Evolutionary conservation across 1,284 basidiomycete genomes (phyloP), one percentile per base, ranked within the genome.

Genomic region (Ustilago trichophora): DNA sequence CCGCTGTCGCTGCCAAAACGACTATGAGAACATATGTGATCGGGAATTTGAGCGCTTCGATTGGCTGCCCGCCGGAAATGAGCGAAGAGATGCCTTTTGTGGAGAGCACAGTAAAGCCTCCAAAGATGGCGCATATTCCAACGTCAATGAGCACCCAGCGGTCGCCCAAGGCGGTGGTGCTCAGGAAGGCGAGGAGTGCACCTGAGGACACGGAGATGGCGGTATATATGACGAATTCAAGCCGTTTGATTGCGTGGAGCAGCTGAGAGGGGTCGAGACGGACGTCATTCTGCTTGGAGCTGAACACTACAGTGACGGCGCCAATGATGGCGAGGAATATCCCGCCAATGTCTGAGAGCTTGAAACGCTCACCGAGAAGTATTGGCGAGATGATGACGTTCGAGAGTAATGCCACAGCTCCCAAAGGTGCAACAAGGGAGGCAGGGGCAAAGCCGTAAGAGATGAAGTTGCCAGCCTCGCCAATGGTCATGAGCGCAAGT

Each of bases 371-470:
- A 22, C 57, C 36, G 2, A 96, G 85, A 74, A 98, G 87, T 2
- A 94, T 78, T 9, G 95, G 95, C 0, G 95, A 92, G 69, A 98
- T 93, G 41, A 94, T 85, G 77, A 93, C 96, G 81, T 98, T 98
- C 15, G 94, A 92, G 50, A 98, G 89, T 9, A 98, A 85, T 2
- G 95, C 83, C 1, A 80, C 79, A 26, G 92, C 94, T 26, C 94
- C 93, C 7, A 98, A 85, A 16, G 94, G 95, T 1, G 95, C 94
- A n/a, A 98, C 93, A 12, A 97, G 85, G 18, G 90, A 92, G 8
- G 94, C 93, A 4, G 95, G 94, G 6, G 94, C 89, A 65, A 89
- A 91, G 1, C 87, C 90, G 71, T 92, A 97, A 2, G 91, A 78
- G 22, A 80, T 57, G 63, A 97, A 97, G 79, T 97, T 97, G 13